These are phyloP conservation scores for Dactylis glomerata DNA, from an alignment of 176 grass and related monocot genomes.

Conservation along the genomic window DNA sequence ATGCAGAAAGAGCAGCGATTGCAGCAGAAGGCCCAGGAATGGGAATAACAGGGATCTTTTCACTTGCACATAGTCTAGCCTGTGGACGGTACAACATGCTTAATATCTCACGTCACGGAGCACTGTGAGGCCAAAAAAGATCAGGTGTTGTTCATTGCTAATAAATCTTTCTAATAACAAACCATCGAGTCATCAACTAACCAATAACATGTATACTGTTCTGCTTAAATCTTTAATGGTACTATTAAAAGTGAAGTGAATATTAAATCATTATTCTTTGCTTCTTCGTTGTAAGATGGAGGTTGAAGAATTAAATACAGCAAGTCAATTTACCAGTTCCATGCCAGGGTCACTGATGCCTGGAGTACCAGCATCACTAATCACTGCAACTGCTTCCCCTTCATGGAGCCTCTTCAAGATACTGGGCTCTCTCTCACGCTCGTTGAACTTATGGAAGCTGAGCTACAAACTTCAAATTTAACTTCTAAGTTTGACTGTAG, in stretches of 20 bases:
- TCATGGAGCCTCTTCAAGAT: conserved; percentile 80
- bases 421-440: conserved; percentile 73
- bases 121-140: not conserved
- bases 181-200: not conserved
- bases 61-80: conserved; percentile 70
- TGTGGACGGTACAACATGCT: too few species aligned
- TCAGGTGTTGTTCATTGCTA: conserved; percentile 9
- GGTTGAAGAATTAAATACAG: not conserved
- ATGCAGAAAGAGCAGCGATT: conserved; percentile 83
- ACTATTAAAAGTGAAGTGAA: not conserved
- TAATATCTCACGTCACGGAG: not conserved
- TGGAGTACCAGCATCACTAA: conserved; percentile 96
- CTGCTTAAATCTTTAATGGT: not conserved
- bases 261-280: not conserved
- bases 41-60: conserved; percentile 78
- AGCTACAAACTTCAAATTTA: conserved; percentile 51
- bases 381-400: conserved; percentile 85
- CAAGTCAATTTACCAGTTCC: conserved; percentile 57
- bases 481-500: not conserved
- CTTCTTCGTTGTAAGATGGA: not conserved
- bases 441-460: conserved; percentile 97
- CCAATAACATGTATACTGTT: not conserved
- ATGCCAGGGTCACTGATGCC: conserved; percentile 88
- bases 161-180: not conserved
- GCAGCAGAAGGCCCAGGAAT: conserved; percentile 83